These are phyloP conservation scores for Emergomyces pasteurianus DNA, from an alignment of 2,329 filamentous ascomycete species.

Conservation along the genomic window DNA sequence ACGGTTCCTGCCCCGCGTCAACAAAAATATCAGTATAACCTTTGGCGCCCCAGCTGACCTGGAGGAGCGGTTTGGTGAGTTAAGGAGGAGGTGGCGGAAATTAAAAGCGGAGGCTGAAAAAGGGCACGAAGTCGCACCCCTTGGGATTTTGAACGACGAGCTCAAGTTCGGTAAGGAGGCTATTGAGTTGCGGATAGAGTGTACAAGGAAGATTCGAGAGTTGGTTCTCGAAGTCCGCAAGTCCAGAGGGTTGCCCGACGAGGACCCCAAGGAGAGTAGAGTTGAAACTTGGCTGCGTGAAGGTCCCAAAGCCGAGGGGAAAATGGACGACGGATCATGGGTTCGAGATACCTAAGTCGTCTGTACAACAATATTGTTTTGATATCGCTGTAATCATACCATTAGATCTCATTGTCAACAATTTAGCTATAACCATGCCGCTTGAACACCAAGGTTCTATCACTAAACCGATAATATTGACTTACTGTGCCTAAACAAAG, in stretches of 20 bases:
- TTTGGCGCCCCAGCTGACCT: constrained; percentile 70
- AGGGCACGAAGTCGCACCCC: constrained; percentile 21
- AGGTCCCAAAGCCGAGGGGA: constrained; percentile 42
- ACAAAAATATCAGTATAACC: constrained; percentile 57
- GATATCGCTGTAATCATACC: not conserved
- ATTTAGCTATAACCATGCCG: not conserved
- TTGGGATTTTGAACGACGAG: constrained; percentile 51
- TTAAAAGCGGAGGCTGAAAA: constrained; percentile 45
- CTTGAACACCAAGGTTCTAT: not conserved
- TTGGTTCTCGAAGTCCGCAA: constrained; percentile 70
- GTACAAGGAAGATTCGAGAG: constrained; percentile 62
- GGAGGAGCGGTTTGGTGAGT: constrained; percentile 63
- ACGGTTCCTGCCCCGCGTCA: constrained; percentile 63
- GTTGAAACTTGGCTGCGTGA: constrained; percentile 68
- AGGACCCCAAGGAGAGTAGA: constrained; percentile 63
- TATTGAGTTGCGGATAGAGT: constrained; percentile 62
- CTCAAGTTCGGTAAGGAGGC: constrained; percentile 64
- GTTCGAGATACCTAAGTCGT: constrained; percentile 42
- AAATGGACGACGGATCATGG: constrained; percentile 49
- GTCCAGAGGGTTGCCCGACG: constrained; percentile 61
- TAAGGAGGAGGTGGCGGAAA: constrained; percentile 61
- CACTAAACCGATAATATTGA: not conserved
- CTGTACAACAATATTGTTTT: constrained; percentile 1
- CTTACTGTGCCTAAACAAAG: too few species aligned
- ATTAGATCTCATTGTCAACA: not conserved